Percentiles rank a stretch among this genome's conserved stretches.
These are phyloP conservation scores for Vitis cinerea DNA, from an alignment of 164 flowering plant genomes.

Conservation along the genomic window DNA sequence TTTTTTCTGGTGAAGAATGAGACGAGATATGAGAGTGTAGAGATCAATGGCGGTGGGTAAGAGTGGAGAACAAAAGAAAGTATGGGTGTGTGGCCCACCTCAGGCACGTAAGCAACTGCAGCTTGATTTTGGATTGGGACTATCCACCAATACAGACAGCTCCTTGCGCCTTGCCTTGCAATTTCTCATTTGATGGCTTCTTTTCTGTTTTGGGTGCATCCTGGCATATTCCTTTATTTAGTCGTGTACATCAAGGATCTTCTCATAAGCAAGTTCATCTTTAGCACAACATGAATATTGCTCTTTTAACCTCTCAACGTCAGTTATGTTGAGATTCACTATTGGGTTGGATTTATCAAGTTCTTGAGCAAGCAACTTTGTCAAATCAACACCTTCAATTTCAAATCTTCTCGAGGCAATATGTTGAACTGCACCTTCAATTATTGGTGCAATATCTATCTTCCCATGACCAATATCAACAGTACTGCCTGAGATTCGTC, in stretches of 20 bases:
- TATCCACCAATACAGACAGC: too few relatives aligned
- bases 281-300: conserved; percentile 86
- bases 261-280: conserved; percentile 70
- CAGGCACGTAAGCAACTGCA: too few relatives aligned
- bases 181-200: too few relatives aligned
- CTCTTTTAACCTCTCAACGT: conserved; percentile 83
- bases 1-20: too few relatives aligned
- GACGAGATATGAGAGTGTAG: too few relatives aligned
- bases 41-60: too few relatives aligned
- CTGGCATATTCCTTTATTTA: too few relatives aligned
- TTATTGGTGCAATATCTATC: conserved; percentile 97
- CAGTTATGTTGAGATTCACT: conserved; percentile 56
- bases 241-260: conserved; percentile 3
- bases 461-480: conserved; percentile 99
- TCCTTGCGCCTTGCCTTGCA: too few relatives aligned
- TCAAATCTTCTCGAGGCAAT: conserved; percentile 95
- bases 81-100: too few relatives aligned
- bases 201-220: too few relatives aligned
- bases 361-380: conserved; percentile 73
- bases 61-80: too few relatives aligned
- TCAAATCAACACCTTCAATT: conserved; percentile 88
- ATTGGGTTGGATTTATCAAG: conserved; percentile 76
- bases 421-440: conserved; percentile 99
- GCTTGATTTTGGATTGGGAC: too few relatives aligned
- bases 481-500: conserved; percentile 96